Evolutionary conservation across 2,329 filamentous ascomycete genomes (phyloP).

Genomic region (Nigrospora oryzae): DNA sequence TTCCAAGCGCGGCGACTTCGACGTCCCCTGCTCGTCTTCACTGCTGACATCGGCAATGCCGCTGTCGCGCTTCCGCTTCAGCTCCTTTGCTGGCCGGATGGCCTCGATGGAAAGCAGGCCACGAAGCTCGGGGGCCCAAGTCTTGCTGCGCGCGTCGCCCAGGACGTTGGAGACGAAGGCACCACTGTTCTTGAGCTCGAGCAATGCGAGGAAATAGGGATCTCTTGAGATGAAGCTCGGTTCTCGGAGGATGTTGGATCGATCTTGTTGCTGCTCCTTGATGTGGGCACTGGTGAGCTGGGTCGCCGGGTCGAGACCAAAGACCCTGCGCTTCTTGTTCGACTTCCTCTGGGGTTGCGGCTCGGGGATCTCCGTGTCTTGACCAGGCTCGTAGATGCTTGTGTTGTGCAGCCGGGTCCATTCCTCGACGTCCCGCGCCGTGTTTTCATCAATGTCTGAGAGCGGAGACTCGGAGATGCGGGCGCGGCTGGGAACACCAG

Average conservation of each 20-base stretch:
- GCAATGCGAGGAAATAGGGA: slow-evolving; percentile 74
- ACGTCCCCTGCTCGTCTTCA: slow-evolving; percentile 51
- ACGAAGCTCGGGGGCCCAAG: slow-evolving; percentile 87
- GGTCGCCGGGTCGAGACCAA: slow-evolving; percentile 74
- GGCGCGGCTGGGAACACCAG: slow-evolving; percentile 40
- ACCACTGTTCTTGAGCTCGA: slow-evolving; percentile 87
- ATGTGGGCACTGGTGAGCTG: slow-evolving; percentile 70
- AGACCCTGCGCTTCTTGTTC: slow-evolving; percentile 69
- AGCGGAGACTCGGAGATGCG: slow-evolving; percentile 64
- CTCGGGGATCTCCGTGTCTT: slow-evolving; percentile 51
- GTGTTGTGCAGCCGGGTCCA: slow-evolving; percentile 43
- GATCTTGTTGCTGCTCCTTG: slow-evolving; percentile 77
- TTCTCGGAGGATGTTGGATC: slow-evolving; percentile 76
- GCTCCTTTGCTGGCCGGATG: slow-evolving; percentile 65
- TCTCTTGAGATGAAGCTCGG: slow-evolving; percentile 80
- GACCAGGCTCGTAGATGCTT: slow-evolving; percentile 53
- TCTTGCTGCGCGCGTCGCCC: slow-evolving; percentile 66
- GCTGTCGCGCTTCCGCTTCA: slow-evolving; percentile 91
- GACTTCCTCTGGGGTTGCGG: slow-evolving; percentile 64
- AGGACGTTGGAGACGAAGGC: slow-evolving; percentile 84
- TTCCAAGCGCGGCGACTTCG: slow-evolving; percentile 63
- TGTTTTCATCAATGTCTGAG: slow-evolving; percentile 59
- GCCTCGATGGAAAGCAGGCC: slow-evolving; percentile 86
- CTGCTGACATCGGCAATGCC: slow-evolving; percentile 73
- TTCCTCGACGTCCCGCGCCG: slow-evolving; percentile 52